Evolutionary conservation across 148 eudicot genomes (phyloP).

Genomic region (Polygonum maritimum): DNA sequence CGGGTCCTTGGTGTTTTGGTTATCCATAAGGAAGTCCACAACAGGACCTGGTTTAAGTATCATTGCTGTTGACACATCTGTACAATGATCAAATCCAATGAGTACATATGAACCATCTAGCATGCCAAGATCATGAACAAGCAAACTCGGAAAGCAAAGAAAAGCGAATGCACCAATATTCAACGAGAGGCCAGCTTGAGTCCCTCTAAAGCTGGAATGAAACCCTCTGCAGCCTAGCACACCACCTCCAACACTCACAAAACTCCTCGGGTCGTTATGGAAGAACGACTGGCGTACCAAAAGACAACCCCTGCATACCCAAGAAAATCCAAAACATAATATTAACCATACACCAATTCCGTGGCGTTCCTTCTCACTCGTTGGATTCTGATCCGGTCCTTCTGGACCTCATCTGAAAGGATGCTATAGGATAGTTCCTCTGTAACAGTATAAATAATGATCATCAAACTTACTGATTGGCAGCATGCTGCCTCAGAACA

Average conservation of each 20-base stretch:
- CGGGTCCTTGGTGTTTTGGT: constrained; percentile 37
- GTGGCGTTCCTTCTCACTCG: too few relatives aligned
- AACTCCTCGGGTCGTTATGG: constrained; percentile 67
- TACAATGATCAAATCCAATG: not conserved
- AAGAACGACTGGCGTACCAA: constrained; percentile 88
- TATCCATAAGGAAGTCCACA: constrained; percentile 26
- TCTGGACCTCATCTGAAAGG: too few relatives aligned
- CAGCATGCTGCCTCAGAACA: constrained; percentile 88
- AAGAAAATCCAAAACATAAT: not conserved
- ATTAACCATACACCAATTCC: too few relatives aligned
- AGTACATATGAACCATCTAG: too few relatives aligned
- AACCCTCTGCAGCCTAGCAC: constrained; percentile 87
- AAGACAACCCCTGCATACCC: constrained; percentile 63
- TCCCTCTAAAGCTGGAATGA: constrained; percentile 82
- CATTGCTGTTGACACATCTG: constrained; percentile 96
- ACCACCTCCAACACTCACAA: constrained; percentile 82
- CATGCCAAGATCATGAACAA: not conserved
- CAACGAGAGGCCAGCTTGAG: constrained; percentile 82
- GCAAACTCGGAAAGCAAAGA: not conserved
- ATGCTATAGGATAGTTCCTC: too few relatives aligned
- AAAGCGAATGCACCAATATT: constrained; percentile 48
- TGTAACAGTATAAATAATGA: not conserved
- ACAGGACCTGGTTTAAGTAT: constrained; percentile 38
- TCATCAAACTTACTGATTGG: constrained; percentile 59
- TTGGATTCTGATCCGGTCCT: too few relatives aligned